Percentiles rank a stretch among this genome's conserved stretches.
Conservation (phyloP, 495 filamentous ascomycete genomes). For the Cairneyella variabilis region DNA sequence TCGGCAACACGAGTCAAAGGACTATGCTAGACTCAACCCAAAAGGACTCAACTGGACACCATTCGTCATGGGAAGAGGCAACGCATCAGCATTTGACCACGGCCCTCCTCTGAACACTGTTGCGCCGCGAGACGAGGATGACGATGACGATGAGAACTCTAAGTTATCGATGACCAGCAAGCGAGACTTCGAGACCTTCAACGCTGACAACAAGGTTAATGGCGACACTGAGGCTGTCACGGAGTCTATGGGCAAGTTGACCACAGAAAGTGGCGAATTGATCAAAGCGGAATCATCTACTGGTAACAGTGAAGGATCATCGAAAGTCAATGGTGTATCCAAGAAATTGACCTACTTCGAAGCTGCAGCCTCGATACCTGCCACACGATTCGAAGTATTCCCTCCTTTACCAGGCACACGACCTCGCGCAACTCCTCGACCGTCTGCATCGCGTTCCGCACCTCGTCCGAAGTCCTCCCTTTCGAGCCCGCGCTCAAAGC, state of each 20-base stretch:
- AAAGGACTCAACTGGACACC: constrained; percentile 91
- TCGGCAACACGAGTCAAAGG: constrained; percentile 78
- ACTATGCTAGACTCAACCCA: constrained; percentile 79
- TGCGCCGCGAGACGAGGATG: constrained; percentile 74
- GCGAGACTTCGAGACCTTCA: constrained; percentile 23
- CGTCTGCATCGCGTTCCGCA: constrained; percentile 12
- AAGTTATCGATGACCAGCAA: constrained; percentile 24
- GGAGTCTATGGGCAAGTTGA: constrained; percentile 19
- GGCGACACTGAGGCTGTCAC: constrained; percentile 17
- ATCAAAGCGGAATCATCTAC: constrained; percentile 9
- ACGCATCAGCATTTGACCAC: constrained; percentile 79
- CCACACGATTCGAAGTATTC: constrained; percentile 79
- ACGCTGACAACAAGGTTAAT: constrained; percentile 17
- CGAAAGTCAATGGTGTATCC: constrained; percentile 33
- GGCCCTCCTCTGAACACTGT: constrained; percentile 80
- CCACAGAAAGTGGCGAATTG: constrained; percentile 11
- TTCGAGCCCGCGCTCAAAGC: constrained; percentile 7
- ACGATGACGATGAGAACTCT: constrained; percentile 33
- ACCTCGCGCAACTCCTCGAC: constrained; percentile 24
- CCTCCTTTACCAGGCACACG: constrained; percentile 60
- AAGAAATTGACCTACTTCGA: constrained; percentile 23
- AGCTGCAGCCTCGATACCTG: constrained; percentile 55
- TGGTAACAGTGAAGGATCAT: constrained; percentile 3
- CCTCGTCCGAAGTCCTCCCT: constrained; percentile 10
- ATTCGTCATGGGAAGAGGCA: constrained; percentile 88